phyloP scores from a whole-genome alignment of 1,284 basidiomycete genomes.

The Cutaneotrichosporon spelunceum region DNA sequence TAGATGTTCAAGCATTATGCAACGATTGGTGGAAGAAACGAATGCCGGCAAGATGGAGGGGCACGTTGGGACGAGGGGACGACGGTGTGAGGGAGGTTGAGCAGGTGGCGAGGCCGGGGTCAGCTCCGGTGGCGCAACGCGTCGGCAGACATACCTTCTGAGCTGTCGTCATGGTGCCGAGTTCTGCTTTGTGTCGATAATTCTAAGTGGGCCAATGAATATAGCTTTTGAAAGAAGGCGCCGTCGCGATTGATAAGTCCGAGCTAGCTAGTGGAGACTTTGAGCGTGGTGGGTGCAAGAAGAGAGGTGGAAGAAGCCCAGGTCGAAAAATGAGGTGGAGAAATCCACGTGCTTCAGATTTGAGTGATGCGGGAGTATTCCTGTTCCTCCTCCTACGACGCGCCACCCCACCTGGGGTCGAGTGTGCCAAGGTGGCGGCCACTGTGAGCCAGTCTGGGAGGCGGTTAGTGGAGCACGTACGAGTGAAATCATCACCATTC shows the following conservation, averaged over 20 bases:
- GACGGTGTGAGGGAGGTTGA: neutral
- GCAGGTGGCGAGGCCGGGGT: conserved; percentile 2
- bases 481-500: no score
- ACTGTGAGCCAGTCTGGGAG: no score
- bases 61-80: neutral
- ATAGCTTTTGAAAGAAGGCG: neutral
- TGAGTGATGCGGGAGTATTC: neutral
- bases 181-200: neutral
- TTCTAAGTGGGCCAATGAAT: neutral
- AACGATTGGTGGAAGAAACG: neutral
- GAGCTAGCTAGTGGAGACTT: neutral
- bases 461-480: no score
- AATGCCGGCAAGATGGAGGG: neutral
- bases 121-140: neutral
- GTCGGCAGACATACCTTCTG: conserved; percentile 40
- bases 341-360: conserved; percentile 5
- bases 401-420: neutral
- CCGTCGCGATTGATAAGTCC: neutral
- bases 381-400: neutral
- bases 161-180: conserved; percentile 48
- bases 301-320: neutral
- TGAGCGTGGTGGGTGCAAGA: neutral
- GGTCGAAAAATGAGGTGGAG: neutral
- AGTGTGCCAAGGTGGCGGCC: no score
- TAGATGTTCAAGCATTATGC: conserved; percentile 9